phyloP scores from a whole-genome alignment of 2,329 filamentous ascomycete species.

The Ascochyta pisi region DNA sequence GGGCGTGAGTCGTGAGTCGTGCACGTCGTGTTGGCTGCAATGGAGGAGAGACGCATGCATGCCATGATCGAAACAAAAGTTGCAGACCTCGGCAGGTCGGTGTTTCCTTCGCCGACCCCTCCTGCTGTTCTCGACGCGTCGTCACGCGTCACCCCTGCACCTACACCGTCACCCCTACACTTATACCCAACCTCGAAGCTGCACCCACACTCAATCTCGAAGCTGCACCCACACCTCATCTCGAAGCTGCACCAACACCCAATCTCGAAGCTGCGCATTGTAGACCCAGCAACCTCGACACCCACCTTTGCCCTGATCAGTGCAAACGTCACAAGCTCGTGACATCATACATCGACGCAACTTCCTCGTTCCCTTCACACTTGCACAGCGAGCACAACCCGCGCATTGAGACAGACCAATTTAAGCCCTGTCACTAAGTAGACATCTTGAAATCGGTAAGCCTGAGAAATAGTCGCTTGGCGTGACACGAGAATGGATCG shows the following conservation, averaged over 20 bases:
- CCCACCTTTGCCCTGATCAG: background rate
- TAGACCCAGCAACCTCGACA: constrained; percentile 2
- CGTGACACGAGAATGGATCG: too few relatives aligned
- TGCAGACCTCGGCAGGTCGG: constrained; percentile 16
- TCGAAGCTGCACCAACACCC: too few relatives aligned
- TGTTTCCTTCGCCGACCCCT: constrained; percentile 10
- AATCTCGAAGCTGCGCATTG: background rate
- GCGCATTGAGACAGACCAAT: too few relatives aligned
- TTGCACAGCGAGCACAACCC: too few relatives aligned
- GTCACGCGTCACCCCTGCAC: constrained; percentile 5
- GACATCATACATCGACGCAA: too few relatives aligned
- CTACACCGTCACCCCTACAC: background rate
- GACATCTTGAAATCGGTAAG: too few relatives aligned
- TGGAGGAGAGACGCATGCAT: background rate
- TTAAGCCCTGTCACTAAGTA: too few relatives aligned
- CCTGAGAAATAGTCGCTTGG: too few relatives aligned
- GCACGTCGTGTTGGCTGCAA: constrained; percentile 1
- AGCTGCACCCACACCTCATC: too few relatives aligned
- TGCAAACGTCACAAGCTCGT: background rate
- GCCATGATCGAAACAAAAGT: constrained; percentile 7
- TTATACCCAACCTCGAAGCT: background rate
- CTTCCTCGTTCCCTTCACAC: too few relatives aligned
- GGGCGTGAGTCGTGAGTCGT: constrained; percentile 9
- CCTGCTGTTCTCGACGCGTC: constrained; percentile 6
- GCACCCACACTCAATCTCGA: background rate